phyloP scores from a whole-genome alignment of 768 basidiomycete genomes.

The Suillus placidus region DNA sequence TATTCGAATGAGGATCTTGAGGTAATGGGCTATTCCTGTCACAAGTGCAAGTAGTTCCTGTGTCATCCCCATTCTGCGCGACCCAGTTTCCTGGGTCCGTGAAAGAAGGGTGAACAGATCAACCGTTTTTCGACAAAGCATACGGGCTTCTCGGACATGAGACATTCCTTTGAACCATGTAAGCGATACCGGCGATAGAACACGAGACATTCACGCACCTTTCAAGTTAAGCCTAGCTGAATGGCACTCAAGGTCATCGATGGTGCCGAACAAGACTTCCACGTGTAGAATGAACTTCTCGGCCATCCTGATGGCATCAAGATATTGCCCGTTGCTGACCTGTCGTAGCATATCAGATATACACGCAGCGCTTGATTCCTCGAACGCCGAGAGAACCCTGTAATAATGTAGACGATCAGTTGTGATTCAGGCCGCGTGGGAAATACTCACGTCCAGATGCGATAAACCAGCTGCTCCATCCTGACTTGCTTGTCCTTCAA shows the following conservation, averaged over 20 bases:
- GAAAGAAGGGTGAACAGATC: constrained; percentile 96
- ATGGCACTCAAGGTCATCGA: constrained; percentile 93
- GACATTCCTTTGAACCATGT: constrained; percentile 75
- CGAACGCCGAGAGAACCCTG: constrained; percentile 94
- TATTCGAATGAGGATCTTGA: constrained; percentile 98
- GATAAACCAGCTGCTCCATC: constrained; percentile 98
- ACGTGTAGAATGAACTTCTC: constrained; percentile 99
- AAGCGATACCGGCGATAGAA: constrained; percentile 13
- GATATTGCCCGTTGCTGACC: constrained; percentile 94
- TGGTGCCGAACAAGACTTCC: constrained; percentile 94
- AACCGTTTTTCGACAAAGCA: constrained; percentile 98
- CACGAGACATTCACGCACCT: constrained; percentile 54
- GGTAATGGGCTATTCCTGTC: constrained; percentile 98
- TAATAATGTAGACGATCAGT: constrained; percentile 17
- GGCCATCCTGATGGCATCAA: constrained; percentile 97
- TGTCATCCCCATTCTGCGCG: constrained; percentile 92
- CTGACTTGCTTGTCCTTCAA: constrained; percentile 88
- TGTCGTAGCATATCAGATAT: constrained; percentile 98
- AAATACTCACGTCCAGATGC: constrained; percentile 92
- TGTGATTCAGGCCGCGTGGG: constrained; percentile 6
- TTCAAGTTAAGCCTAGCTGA: constrained; percentile 80
- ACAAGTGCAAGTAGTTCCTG: constrained; percentile 96
- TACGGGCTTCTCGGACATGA: constrained; percentile 96
- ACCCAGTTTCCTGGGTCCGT: constrained; percentile 91
- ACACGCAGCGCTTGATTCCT: constrained; percentile 98